Evolutionary conservation across 2,329 filamentous ascomycete species (phyloP), one percentile per base, ranked within the genome.

Genomic region (Xylariaceae sp.): DNA sequence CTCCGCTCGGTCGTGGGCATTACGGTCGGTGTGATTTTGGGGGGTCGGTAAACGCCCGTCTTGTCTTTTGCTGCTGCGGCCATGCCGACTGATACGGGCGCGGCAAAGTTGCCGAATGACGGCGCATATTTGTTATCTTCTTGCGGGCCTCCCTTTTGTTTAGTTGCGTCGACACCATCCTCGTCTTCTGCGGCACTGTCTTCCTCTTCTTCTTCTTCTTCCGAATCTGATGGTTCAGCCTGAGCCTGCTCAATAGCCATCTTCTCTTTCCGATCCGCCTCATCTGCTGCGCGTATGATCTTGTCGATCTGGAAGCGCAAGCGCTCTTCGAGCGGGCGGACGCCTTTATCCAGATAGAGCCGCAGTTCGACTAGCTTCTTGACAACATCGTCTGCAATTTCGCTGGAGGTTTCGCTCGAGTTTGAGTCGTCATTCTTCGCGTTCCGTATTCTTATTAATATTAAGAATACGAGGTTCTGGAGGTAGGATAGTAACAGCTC

Each of bases 281-380:
- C 83, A 45, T 94, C 85, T 24, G 88, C 88, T 0, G 88, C 86
- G 47, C 88, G 84, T 14, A 98, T 72, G 17, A 96, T 88, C 59
- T 94, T 92, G 63, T 97, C 90, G 55, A 98, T 88, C 60, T 96
- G 89, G 64, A 96, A 98, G 50, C 88, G 90, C 46, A 98, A 67
- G 53, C 89, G 85, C 50, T 84, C 83, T 64, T 98, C 94, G 12
- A 97, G 67, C 0, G 92, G 92, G 12, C 86, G 80, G 3, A 95
- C 85, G 50, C 92, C 94, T 59, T 88, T 88, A 57, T 98, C 94
- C 1, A 98, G 71, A 59, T 94, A 97, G 1, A 96, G 72, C n/a
- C 90, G 78, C 36, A 96, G 70, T 62, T 95, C 88, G 13, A 89
- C 80, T n/a, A 98, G 73, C 59, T 94, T 95, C 51, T 83, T 82